A percentile compares a stretch with the other conserved stretches of the same genome.
phyloP scores from a whole-genome alignment of 1,284 basidiomycete genomes.

The Dichomitus squalens region DNA sequence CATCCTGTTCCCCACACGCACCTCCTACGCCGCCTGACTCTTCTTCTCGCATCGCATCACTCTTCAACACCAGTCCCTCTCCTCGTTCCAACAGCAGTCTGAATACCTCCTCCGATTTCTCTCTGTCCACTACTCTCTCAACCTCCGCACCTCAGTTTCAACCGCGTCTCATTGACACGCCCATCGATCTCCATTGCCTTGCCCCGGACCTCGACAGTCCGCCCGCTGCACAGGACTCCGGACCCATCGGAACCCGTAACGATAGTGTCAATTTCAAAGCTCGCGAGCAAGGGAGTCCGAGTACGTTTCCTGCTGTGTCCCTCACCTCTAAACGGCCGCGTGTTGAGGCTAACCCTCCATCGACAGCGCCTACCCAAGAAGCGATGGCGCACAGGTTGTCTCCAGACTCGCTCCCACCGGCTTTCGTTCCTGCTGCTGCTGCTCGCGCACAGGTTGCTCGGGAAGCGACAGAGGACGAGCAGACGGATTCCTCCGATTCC shows the following conservation, averaged over 20 bases:
- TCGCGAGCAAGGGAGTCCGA: constrained; percentile 13
- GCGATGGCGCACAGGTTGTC: not conserved
- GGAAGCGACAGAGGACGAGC: constrained; percentile 6
- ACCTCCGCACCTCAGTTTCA: constrained; percentile 21
- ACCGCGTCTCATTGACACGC: constrained; percentile 23
- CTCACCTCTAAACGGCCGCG: no score
- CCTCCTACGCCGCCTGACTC: constrained; percentile 25
- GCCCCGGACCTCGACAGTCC: constrained; percentile 17
- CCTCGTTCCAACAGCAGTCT: constrained; percentile 7
- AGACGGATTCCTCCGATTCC: not conserved
- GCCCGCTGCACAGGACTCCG: not conserved
- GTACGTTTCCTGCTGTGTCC: constrained; percentile 12
- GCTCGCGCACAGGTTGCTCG: not conserved
- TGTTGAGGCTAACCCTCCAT: not conserved
- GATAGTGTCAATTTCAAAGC: not conserved
- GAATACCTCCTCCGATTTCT: constrained; percentile 8
- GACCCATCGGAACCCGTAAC: not conserved
- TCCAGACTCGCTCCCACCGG: constrained; percentile 11
- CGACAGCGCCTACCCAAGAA: constrained; percentile 17
- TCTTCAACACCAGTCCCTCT: constrained; percentile 1
- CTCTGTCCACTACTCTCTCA: constrained; percentile 18
- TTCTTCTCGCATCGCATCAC: constrained; percentile 8
- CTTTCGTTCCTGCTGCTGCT: constrained; percentile 17
- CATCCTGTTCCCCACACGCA: constrained; percentile 6
- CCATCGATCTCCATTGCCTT: constrained; percentile 24